Conservation (phyloP, 192 early-diverging fungal genomes). For the Rhizoclosmatium sp. region DNA sequence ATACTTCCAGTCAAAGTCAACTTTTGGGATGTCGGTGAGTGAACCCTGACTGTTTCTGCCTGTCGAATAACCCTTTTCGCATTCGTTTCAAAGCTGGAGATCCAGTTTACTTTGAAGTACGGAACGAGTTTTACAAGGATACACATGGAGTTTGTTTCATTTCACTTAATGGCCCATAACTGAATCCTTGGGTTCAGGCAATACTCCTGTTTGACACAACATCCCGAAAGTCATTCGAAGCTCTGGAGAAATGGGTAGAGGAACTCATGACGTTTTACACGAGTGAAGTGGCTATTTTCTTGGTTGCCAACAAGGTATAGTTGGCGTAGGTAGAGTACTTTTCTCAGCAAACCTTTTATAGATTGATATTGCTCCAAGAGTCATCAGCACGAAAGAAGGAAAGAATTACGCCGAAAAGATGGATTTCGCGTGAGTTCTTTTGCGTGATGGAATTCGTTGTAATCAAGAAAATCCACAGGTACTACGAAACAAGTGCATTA, state of each 20-base stretch:
- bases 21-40: constrained; percentile 63
- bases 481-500: constrained; percentile 59
- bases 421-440: constrained; percentile 40
- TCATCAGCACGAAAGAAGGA: constrained; percentile 51
- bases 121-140: constrained; percentile 72
- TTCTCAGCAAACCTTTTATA: neutral
- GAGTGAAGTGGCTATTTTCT: constrained; percentile 44
- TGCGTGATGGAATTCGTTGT: constrained; percentile 1
- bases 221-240: constrained; percentile 45
- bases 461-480: constrained; percentile 38
- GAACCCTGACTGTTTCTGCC: neutral
- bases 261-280: constrained; percentile 50
- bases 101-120: constrained; percentile 60
- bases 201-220: constrained; percentile 55
- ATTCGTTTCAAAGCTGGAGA: constrained; percentile 50
- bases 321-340: neutral
- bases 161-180: neutral
- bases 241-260: constrained; percentile 52
- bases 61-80: neutral
- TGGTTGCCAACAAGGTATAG: constrained; percentile 59
- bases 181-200: constrained; percentile 22
- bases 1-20: constrained; percentile 62
- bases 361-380: constrained; percentile 43
- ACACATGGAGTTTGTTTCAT: constrained; percentile 53
- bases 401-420: constrained; percentile 42